These are phyloP conservation scores for Curvularia verruculosa DNA, from an alignment of 2,329 filamentous ascomycete species.

Conservation along the genomic window DNA sequence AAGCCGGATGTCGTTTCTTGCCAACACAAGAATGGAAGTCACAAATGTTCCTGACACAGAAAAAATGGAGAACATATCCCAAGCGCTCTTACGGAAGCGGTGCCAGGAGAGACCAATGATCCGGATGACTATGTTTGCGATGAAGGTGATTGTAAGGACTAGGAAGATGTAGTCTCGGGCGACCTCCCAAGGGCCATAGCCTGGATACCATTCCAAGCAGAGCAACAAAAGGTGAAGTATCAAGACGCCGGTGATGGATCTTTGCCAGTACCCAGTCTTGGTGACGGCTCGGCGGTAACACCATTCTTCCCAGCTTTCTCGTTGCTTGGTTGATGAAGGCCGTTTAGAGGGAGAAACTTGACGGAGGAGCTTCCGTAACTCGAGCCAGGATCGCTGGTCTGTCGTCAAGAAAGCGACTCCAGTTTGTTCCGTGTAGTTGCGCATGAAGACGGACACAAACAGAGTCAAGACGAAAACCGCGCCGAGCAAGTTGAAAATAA, in stretches of 20 bases:
- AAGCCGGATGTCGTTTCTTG: slow-evolving; percentile 59
- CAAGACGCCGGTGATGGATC: slow-evolving; percentile 77
- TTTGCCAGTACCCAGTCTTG: slow-evolving; percentile 92
- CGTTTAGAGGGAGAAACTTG: slow-evolving; percentile 96
- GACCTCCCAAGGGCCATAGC: slow-evolving; percentile 72
- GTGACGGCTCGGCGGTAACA: slow-evolving; percentile 93
- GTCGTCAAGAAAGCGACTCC: slow-evolving; percentile 95
- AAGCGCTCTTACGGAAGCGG: slow-evolving; percentile 88
- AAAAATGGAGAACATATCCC: slow-evolving; percentile 89
- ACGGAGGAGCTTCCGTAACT: slow-evolving; percentile 85
- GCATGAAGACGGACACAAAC: slow-evolving; percentile 99
- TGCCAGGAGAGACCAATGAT: slow-evolving; percentile 90
- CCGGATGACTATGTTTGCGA: slow-evolving; percentile 80
- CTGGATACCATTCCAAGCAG: slow-evolving; percentile 82
- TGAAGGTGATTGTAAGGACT: slow-evolving; percentile 79
- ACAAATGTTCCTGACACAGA: slow-evolving; percentile 79
- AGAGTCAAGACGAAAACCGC: slow-evolving; percentile 96
- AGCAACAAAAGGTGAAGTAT: slow-evolving; percentile 83
- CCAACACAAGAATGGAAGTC: slow-evolving; percentile 79
- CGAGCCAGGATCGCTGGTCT: slow-evolving; percentile 95
- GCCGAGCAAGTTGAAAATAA: slow-evolving; percentile 93
- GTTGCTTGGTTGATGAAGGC: slow-evolving; percentile 77
- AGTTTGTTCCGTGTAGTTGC: slow-evolving; percentile 98
- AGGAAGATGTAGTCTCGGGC: slow-evolving; percentile 80
- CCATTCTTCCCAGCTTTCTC: slow-evolving; percentile 81